Conservation (phyloP, 345 rosid species). For the Populus pruinosa region DNA sequence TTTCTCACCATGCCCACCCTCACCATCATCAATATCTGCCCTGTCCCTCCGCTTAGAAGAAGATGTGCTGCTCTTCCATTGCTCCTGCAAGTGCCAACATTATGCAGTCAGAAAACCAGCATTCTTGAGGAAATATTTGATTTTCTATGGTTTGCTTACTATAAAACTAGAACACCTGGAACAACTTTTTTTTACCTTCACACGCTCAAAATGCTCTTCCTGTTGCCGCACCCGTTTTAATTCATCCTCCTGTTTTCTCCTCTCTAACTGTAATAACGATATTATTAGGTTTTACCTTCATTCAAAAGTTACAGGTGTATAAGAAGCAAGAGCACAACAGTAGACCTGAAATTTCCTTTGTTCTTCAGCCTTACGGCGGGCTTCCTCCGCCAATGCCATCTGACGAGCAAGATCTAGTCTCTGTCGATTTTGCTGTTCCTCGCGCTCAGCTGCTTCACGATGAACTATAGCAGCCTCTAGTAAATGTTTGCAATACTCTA, state of each 20-base stretch:
- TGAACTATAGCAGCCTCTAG: constrained; percentile 91
- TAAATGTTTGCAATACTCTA: constrained; percentile 91
- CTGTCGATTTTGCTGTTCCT: constrained; percentile 87
- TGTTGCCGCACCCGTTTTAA: constrained; percentile 77
- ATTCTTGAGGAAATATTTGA: not conserved
- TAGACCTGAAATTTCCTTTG: constrained; percentile 86
- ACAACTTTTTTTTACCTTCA: constrained; percentile 48
- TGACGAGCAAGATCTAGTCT: constrained; percentile 93
- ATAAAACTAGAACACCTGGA: no score
- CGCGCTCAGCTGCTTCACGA: constrained; percentile 89
- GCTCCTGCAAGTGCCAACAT: constrained; percentile 53
- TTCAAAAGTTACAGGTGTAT: not conserved
- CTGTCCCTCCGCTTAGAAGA: constrained; percentile 82
- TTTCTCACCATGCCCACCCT: constrained; percentile 77
- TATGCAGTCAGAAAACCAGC: constrained; percentile 12
- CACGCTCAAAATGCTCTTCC: constrained; percentile 82
- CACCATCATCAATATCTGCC: constrained; percentile 70
- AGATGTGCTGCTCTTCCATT: constrained; percentile 79
- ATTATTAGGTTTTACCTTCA: not conserved
- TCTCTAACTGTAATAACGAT: constrained; percentile 61
- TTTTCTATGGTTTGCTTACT: no score
- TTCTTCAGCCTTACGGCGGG: constrained; percentile 97
- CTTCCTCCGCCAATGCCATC: constrained; percentile 95
- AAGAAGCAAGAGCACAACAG: constrained; percentile 11
- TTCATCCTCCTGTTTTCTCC: constrained; percentile 90